Base-by-base conservation (phyloP, 805 yeast genomes). In the Saccharomycopsis sp. region DNA sequence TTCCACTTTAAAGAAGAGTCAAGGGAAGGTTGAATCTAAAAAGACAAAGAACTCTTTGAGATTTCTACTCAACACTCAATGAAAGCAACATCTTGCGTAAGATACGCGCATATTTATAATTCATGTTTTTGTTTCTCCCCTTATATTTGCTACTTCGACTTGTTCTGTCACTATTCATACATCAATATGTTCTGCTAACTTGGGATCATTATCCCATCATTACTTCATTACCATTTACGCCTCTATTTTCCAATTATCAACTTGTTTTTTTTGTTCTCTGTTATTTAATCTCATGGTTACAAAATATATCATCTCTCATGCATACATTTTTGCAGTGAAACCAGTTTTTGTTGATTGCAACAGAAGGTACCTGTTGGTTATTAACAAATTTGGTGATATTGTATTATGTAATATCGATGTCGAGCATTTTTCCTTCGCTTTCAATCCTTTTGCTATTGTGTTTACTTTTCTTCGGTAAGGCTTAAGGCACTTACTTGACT, bases 1-100 rank as follows among this genome's bases (percentile, higher is more conserved):
- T 4, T 16, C 21, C 16, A n/a, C 48, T 18, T 15, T 41, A 8
- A 53, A 23, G 23, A 54, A 54, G 54, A 57, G 37, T 23, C 37
- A 23, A 18, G 20, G 16, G 34, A 55, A 50, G 20, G 12, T 50
- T 12, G 48, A 57, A 24, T 20, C 9, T 3, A 20, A 21, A 24
- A 52, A 52, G 47, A 52, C 18, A 4, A 44, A 44, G 48, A 44
- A 44, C 16, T 44, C 48, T 44, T 18, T 44, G 7, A 44, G 21
- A n/a, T 44, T 44, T 18, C 16, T 44, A 44, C 48, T 44, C 16
- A 44, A 44, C 21, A 44, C 21, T 20, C 48, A 44, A 44, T 44
- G 21, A 44, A 5, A 44, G 12, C 5, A 5, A 7, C 37, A 29
- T 29, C 5, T 7, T 12, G 37, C 12, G 37, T 29, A 29, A 7